Base-by-base conservation (phyloP, 495 filamentous ascomycete genomes). In the Penicillium pulvis region DNA sequence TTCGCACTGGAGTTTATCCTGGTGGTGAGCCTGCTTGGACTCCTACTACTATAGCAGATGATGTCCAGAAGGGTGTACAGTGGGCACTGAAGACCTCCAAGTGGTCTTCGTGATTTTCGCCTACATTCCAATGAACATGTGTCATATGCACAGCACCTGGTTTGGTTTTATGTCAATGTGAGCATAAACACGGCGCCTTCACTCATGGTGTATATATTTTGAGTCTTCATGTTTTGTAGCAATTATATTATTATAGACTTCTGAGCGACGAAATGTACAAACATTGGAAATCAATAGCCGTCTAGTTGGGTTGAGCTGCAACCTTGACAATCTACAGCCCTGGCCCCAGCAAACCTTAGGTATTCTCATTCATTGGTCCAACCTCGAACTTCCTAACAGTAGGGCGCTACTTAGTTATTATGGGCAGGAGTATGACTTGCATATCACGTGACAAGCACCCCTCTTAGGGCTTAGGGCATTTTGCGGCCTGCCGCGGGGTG, bases 1-100 rank as follows among this genome's bases (percentile, higher is more conserved):
- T 98, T 17, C 79, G 84, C 55, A 98, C 90, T 41, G 94, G 94
- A 0, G 93, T 99, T 5, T 91, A 83, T 56, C 71, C 67, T 33
- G 81, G 79, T 8, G 90, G 89, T 53, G 76, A 77, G 53, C 80
- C 83, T 20, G 76, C 74, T 30, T 68, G 81, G 70, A 70, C 61
- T 60, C 88, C 93, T 2, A 79, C 68, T 26, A 78, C 68, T 3
- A 81, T 92, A 45, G 83, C 85, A 16, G 81, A 86, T 7, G 83
- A 93, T 76, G 93, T 91, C 2, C 75, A 75, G 61, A 83, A 80
- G 53, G 88, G 85, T 6, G 87, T 91, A 9, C 66, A 80, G 50
- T 90, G 83, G 81, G 89, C 79, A 1, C 62, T 90, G 52, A 74
- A 82, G 64, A 65, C 74, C 35, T 79, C 79, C 4, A 71, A 71